Conservation (phyloP, 306 rosid species). For the Neltuma alba region DNA sequence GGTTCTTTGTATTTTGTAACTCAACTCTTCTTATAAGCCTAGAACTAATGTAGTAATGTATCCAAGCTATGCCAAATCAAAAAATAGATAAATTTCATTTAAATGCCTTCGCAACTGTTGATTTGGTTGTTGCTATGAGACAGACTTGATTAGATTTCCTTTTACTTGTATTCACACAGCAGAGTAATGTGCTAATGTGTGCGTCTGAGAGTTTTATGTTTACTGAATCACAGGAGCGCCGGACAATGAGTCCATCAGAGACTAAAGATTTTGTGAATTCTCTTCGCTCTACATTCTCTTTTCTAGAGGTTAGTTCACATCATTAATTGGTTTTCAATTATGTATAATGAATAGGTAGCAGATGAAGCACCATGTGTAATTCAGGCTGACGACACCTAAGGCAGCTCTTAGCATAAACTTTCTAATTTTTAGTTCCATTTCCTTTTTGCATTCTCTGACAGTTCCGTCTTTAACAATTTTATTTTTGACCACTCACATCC, state of each 20-base stretch:
- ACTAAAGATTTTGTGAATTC: conserved; percentile 61
- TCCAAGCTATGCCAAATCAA: not conserved
- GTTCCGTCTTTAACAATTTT: not conserved
- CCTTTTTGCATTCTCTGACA: conserved; percentile 6
- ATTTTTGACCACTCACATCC: not conserved
- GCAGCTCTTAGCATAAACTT: not conserved
- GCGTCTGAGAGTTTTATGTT: conserved; percentile 20
- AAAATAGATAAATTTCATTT: not conserved
- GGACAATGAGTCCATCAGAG: conserved; percentile 59
- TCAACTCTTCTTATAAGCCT: conserved; percentile 12
- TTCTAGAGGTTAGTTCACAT: conserved; percentile 63
- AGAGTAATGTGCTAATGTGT: not conserved
- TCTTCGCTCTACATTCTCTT: conserved; percentile 72
- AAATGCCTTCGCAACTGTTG: not conserved
- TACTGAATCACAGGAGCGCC: conserved; percentile 76
- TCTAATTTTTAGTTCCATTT: conserved; percentile 23
- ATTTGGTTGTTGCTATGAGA: conserved; percentile 25
- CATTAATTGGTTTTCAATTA: conserved; percentile 30
- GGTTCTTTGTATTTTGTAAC: not conserved
- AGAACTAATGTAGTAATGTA: not conserved
- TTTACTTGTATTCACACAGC: conserved; percentile 23
- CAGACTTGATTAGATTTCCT: conserved; percentile 6
- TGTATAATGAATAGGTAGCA: conserved; percentile 19
- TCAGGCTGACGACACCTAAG: not conserved
- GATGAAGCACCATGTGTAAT: conserved; percentile 13